Evolutionary conservation across 345 rosid genomes (phyloP).

Genomic region (Gossypium thurberi): DNA sequence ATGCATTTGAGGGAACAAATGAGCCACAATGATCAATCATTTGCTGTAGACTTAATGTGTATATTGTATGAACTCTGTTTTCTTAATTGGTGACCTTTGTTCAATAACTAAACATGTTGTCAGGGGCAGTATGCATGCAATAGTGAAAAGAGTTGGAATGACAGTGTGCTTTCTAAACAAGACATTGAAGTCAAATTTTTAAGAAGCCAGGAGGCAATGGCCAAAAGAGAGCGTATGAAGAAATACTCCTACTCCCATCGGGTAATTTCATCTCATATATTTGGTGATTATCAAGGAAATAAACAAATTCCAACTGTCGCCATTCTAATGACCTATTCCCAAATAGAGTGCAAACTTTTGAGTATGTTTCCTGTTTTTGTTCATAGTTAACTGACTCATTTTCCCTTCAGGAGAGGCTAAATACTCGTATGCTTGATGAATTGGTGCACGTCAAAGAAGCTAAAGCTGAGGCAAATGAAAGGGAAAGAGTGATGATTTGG

Average conservation of each 20-base stretch:
- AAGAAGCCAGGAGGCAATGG: slow-evolving; percentile 51
- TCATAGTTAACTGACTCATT: background rate
- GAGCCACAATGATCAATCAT: background rate
- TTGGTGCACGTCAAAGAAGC: slow-evolving; percentile 29
- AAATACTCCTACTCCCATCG: slow-evolving; percentile 70
- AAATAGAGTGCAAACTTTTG: background rate
- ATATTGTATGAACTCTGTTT: background rate
- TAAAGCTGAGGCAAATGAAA: slow-evolving; percentile 23
- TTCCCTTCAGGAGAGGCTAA: slow-evolving; percentile 53
- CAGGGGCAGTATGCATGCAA: slow-evolving; percentile 30
- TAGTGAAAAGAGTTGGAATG: slow-evolving; percentile 51
- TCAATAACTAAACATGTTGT: background rate
- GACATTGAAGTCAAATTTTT: slow-evolving; percentile 51
- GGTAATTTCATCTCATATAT: slow-evolving; percentile 28
- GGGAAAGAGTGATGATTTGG: slow-evolving; percentile 24
- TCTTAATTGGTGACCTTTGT: background rate
- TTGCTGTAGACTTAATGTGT: background rate
- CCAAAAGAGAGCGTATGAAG: slow-evolving; percentile 66
- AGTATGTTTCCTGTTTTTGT: background rate
- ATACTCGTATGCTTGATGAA: slow-evolving; percentile 37
- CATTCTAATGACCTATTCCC: background rate
- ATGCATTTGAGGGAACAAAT: background rate
- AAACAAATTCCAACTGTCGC: background rate
- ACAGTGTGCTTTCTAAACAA: slow-evolving; percentile 46
- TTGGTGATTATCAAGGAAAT: background rate